phyloP scores from a whole-genome alignment of 2,329 filamentous ascomycete genomes.

The Colletotrichum siamense region DNA sequence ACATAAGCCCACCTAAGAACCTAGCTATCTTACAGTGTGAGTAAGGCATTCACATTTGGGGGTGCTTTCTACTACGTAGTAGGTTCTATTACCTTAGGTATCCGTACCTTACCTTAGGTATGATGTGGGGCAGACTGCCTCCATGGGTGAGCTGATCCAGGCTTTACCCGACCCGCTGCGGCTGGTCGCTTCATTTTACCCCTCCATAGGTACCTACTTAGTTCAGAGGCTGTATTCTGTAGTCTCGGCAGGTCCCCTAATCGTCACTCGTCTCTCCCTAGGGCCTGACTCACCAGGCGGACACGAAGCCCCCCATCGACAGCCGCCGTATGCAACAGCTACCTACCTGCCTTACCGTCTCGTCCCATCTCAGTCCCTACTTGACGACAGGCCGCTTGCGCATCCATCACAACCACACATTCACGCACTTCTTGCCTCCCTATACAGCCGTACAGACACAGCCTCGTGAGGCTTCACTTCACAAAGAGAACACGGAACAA shows the following conservation, averaged over 20 bases:
- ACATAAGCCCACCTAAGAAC: neutral
- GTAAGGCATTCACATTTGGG: too few relatives aligned
- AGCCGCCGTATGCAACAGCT: neutral
- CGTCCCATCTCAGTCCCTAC: neutral
- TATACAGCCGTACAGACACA: neutral
- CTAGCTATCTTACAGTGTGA: neutral
- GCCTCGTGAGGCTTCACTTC: neutral
- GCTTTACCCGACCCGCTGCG: neutral
- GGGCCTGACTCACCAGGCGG: neutral
- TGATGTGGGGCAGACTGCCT: neutral
- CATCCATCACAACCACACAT: neutral
- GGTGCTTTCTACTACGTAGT: too few relatives aligned
- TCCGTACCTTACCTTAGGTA: neutral
- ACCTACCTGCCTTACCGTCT: neutral
- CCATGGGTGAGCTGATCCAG: neutral
- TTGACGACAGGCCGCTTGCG: neutral
- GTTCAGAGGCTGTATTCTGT: neutral
- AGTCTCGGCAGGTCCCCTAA: neutral
- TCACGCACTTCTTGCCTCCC: neutral
- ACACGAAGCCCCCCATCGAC: neutral
- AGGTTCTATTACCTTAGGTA: too few relatives aligned
- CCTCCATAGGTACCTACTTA: neutral
- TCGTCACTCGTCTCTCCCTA: neutral
- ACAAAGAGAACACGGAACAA: neutral
- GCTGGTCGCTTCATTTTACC: neutral